Conservation (phyloP, 768 basidiomycete species). For the Leucocoprinus sp. region DNA sequence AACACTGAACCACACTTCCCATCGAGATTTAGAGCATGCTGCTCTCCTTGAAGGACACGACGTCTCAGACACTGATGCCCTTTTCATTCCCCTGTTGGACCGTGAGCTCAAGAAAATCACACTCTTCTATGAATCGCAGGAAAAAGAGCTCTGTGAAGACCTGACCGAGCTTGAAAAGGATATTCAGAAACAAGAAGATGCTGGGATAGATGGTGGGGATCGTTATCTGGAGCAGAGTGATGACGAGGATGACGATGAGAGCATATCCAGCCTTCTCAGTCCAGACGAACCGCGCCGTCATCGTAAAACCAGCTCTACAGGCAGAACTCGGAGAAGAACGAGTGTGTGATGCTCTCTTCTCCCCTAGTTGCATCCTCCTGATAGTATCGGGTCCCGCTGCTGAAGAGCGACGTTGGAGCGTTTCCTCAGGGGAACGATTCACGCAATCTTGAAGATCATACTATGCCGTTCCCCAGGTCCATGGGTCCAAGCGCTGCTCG, state of each 20-base stretch:
- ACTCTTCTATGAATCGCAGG: conserved; percentile 71
- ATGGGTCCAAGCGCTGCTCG: conserved; percentile 37
- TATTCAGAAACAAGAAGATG: conserved; percentile 51
- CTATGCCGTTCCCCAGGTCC: conserved; percentile 11
- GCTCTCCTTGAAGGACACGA: conserved; percentile 40
- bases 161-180: conserved; percentile 49
- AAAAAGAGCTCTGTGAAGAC: conserved; percentile 60
- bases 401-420: conserved; percentile 14
- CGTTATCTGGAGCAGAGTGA: conserved; percentile 54
- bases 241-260: conserved; percentile 40
- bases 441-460: conserved; percentile 31
- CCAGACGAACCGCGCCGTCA: conserved; percentile 29
- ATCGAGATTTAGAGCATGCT: conserved; percentile 49
- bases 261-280: conserved; percentile 25
- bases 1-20: conserved; percentile 13
- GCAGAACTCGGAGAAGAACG: conserved; percentile 13
- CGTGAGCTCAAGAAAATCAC: conserved; percentile 76
- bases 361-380: neutral
- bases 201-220: conserved; percentile 40
- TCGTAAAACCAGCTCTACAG: conserved; percentile 24
- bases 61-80: conserved; percentile 36
- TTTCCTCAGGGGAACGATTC: conserved; percentile 22
- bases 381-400: neutral
- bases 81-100: conserved; percentile 73
- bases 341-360: conserved; percentile 13